A percentile compares a stretch with the other conserved stretches of the same genome.
phyloP scores from a whole-genome alignment of 1,139 yeast species.

The Suhomyces bolitotheri region DNA sequence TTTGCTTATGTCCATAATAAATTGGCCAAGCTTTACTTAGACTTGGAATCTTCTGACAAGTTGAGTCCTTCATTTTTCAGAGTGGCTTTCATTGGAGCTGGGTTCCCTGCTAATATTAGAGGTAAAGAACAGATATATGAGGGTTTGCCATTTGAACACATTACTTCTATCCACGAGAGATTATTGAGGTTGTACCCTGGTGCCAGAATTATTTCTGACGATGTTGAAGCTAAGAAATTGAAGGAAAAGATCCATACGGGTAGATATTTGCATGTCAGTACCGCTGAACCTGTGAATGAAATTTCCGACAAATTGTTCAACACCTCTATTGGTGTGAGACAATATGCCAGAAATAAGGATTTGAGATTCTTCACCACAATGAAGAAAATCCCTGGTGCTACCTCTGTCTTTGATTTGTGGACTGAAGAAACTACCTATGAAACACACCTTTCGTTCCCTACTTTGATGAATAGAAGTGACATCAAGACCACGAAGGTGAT shows the following conservation, averaged over 20 bases:
- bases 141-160: slow-evolving; percentile 86
- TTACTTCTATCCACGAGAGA: slow-evolving; percentile 79
- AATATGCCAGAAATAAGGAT: slow-evolving; percentile 71
- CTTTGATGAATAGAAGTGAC: slow-evolving; percentile 83
- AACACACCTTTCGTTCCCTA: slow-evolving; percentile 78
- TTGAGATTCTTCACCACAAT: slow-evolving; percentile 68
- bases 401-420: slow-evolving; percentile 77
- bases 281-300: slow-evolving; percentile 69
- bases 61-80: slow-evolving; percentile 77
- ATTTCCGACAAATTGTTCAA: slow-evolving; percentile 49
- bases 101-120: slow-evolving; percentile 77
- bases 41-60: slow-evolving; percentile 70
- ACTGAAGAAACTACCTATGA: slow-evolving; percentile 84
- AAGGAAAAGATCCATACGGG: slow-evolving; percentile 61
- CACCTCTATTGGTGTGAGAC: slow-evolving; percentile 60
- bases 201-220: slow-evolving; percentile 69
- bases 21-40: slow-evolving; percentile 66
- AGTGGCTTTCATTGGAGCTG: slow-evolving; percentile 79
- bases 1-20: slow-evolving; percentile 72
- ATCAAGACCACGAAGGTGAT: slow-evolving; percentile 53
- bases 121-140: slow-evolving; percentile 80
- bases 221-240: slow-evolving; percentile 57
- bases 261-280: slow-evolving; percentile 67
- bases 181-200: slow-evolving; percentile 78
- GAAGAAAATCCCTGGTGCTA: slow-evolving; percentile 73